A percentile compares a stretch with the other conserved stretches of the same genome.
These are phyloP conservation scores for Populus hybrid DNA, from an alignment of 441 rosid genomes.

Conservation along the genomic window DNA sequence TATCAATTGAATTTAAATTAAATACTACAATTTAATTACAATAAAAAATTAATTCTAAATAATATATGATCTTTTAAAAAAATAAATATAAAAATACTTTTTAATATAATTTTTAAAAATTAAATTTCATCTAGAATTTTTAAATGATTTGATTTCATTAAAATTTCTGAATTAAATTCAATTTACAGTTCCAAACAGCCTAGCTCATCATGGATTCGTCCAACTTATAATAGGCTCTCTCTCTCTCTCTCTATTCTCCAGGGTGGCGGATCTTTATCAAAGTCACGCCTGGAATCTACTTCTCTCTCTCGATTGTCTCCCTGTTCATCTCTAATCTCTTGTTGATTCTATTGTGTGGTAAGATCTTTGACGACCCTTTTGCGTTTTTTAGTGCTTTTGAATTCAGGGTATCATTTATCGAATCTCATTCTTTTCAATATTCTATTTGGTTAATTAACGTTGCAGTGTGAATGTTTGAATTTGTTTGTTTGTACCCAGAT, in stretches of 20 bases:
- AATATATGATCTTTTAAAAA: too few species aligned
- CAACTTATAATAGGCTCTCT: background rate
- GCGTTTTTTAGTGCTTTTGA: background rate
- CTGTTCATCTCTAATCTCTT: background rate
- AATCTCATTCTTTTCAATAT: constrained; percentile 1
- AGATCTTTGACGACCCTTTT: constrained; percentile 12
- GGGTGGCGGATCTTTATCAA: constrained; percentile 18
- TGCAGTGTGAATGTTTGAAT: background rate
- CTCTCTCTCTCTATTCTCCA: background rate
- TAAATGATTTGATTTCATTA: too few species aligned
- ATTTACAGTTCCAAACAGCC: too few species aligned
- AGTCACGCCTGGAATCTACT: background rate
- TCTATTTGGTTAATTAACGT: constrained; percentile 1
- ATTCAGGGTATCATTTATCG: background rate
- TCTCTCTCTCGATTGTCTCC: background rate
- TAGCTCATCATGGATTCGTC: background rate
- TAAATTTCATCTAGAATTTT: too few species aligned
- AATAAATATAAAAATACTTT: too few species aligned
- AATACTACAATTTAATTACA: too few species aligned
- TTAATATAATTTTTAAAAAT: too few species aligned
- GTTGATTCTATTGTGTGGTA: constrained; percentile 1
- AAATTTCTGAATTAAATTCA: too few species aligned
- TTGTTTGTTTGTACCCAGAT: constrained; percentile 16
- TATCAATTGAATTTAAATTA: too few species aligned
- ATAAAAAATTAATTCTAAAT: too few species aligned